A percentile compares a stretch with the other conserved stretches of the same genome.
Evolutionary conservation across 345 rosid genomes (phyloP).

Genomic region (Orychophragmus violaceus): DNA sequence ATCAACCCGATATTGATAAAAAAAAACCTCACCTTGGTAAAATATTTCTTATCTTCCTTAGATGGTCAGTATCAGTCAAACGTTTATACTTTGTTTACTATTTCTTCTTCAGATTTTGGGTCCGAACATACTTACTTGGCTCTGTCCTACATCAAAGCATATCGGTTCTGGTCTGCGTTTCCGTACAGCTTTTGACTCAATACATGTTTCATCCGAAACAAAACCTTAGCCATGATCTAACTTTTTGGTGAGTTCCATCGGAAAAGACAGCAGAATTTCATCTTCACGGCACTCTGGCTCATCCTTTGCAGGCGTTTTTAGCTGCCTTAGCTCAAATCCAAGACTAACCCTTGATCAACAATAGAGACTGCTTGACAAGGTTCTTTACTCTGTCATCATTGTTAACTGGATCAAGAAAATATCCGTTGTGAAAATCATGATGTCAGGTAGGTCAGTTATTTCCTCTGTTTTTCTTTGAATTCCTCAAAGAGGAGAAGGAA

Average conservation of each 20-base stretch:
- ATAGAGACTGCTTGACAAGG: conserved; percentile 11
- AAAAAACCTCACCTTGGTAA: conserved; percentile 59
- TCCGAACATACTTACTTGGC: conserved; percentile 65
- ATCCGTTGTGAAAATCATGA: conserved; percentile 15
- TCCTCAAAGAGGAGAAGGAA: background rate
- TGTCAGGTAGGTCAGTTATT: background rate
- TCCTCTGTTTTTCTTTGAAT: background rate
- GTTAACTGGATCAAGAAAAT: conserved; percentile 20
- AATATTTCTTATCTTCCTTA: conserved; percentile 5
- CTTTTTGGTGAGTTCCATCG: conserved; percentile 4
- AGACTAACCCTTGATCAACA: background rate
- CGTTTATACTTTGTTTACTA: background rate
- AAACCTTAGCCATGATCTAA: conserved; percentile 17
- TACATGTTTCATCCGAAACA: conserved; percentile 14
- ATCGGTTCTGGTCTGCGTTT: conserved; percentile 70
- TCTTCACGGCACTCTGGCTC: conserved; percentile 6
- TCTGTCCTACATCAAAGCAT: conserved; percentile 62
- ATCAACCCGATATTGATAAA: background rate
- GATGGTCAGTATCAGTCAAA: background rate
- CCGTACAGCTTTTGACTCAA: conserved; percentile 52
- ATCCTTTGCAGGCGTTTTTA: conserved; percentile 2
- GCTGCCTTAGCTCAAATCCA: conserved; percentile 9
- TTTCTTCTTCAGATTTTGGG: conserved; percentile 61
- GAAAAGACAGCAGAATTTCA: conserved; percentile 4
- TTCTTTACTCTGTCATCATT: too few species aligned